These are phyloP conservation scores for Yarrowia sp. DNA, from an alignment of 805 yeast species.

Conservation along the genomic window DNA sequence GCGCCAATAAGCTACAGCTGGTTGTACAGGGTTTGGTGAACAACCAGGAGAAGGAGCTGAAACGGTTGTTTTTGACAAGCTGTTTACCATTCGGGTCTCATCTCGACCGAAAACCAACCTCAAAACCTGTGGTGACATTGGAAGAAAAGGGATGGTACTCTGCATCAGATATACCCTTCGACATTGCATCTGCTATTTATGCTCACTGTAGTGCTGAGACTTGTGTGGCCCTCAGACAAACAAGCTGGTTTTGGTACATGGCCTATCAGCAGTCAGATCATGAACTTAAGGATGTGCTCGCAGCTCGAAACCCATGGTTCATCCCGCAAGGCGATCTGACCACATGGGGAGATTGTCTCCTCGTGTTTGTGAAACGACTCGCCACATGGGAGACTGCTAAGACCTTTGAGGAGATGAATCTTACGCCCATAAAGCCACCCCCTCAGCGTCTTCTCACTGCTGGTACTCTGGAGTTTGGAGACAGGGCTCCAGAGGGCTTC, in stretches of 20 bases:
- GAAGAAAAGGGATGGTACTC: not conserved
- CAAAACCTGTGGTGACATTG: not conserved
- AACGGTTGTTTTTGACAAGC: not conserved
- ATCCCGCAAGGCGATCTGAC: not conserved
- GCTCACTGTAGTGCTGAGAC: not conserved
- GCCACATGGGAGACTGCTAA: not conserved
- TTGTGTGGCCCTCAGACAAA: not conserved
- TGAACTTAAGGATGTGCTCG: not conserved
- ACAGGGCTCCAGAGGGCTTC: not conserved
- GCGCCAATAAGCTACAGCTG: not conserved
- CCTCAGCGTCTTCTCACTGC: too few species aligned
- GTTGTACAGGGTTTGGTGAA: not conserved
- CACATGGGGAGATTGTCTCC: not conserved
- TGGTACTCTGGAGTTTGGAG: not conserved
- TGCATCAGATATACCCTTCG: not conserved
- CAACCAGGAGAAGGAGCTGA: not conserved
- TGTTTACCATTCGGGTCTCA: not conserved
- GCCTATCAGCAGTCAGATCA: not conserved
- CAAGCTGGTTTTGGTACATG: not conserved
- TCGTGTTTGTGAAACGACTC: not conserved
- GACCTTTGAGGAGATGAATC: not conserved
- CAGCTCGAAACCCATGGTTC: not conserved
- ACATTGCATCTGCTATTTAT: not conserved
- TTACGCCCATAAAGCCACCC: too few species aligned
- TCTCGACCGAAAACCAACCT: not conserved